phyloP scores from a whole-genome alignment of 2,329 filamentous ascomycete genomes.

The Pyrenophora graminea region DNA sequence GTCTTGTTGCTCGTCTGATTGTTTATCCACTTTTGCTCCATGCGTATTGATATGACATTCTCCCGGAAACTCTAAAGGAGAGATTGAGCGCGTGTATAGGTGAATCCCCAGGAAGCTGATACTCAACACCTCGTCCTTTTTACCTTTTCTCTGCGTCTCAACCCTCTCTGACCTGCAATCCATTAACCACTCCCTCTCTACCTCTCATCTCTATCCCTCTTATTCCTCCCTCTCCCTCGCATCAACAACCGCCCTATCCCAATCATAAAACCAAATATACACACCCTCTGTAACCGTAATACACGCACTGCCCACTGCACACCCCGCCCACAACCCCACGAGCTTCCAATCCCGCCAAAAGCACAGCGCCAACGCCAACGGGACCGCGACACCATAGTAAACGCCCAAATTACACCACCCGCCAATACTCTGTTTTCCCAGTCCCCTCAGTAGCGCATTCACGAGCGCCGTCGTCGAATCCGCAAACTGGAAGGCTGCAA shows the following conservation, averaged over 20 bases:
- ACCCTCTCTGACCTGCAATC: no score
- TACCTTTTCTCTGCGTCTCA: no score
- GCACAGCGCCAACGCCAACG: conserved; percentile 43
- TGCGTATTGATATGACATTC: no score
- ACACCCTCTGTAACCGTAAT: conserved; percentile 42
- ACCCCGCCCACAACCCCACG: conserved; percentile 45
- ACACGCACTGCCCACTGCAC: conserved; percentile 38
- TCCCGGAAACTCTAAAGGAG: no score
- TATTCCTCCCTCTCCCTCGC: conserved; percentile 36
- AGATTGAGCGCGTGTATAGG: no score
- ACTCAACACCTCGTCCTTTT: no score
- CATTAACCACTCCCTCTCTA: no score
- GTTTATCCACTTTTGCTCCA: no score
- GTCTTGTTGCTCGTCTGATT: no score
- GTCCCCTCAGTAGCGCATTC: conserved; percentile 44
- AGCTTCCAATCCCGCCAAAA: conserved; percentile 44
- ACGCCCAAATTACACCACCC: conserved; percentile 46
- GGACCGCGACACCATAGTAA: conserved; percentile 47
- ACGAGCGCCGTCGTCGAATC: conserved; percentile 45
- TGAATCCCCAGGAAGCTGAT: no score
- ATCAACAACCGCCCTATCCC: conserved; percentile 39
- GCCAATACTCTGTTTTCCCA: conserved; percentile 47
- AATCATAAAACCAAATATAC: conserved; percentile 38
- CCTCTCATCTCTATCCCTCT: no score
- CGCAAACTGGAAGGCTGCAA: conserved; percentile 46